Evolutionary conservation across 768 basidiomycete genomes (phyloP).

Genomic region (Mycena filopes): DNA sequence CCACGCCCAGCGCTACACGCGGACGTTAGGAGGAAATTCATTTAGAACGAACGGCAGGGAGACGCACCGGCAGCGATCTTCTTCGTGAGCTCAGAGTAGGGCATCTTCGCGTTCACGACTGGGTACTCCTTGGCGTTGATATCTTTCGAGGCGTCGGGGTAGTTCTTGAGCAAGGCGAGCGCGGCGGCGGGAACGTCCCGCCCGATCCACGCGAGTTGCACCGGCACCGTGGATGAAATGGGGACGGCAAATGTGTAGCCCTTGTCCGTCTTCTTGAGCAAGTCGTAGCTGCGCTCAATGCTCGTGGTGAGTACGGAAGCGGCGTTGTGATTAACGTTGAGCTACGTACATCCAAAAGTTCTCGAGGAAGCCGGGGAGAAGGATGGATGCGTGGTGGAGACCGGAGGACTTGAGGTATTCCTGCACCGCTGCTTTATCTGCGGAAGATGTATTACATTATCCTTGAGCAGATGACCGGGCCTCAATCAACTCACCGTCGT

Average conservation of each 20-base stretch:
- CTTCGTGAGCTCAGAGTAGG: not conserved
- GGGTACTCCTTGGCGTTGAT: not conserved
- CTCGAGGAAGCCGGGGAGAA: conserved; percentile 3
- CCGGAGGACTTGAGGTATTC: conserved; percentile 4
- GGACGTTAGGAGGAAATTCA: no score
- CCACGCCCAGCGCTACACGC: not conserved
- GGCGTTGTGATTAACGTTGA: not conserved
- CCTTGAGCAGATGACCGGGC: no score
- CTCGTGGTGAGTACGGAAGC: no score
- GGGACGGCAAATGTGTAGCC: not conserved
- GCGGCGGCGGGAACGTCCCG: not conserved
- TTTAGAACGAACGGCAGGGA: not conserved
- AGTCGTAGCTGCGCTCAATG: not conserved
- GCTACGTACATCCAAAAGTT: conserved; percentile 4
- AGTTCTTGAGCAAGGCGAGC: conserved; percentile 8
- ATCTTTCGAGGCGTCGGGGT: not conserved
- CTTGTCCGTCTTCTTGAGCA: not conserved
- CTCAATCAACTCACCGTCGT: conserved; percentile 1
- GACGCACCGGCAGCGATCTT: not conserved
- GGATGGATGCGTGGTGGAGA: not conserved
- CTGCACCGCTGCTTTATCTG: conserved; percentile 7
- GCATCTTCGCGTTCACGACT: not conserved
- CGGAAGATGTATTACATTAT: no score
- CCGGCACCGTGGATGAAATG: not conserved
- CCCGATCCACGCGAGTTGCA: not conserved